Evolutionary conservation across 2,329 filamentous ascomycete species (phyloP), one percentile per base, ranked within the genome.

Genomic region (Nemania serpens): DNA sequence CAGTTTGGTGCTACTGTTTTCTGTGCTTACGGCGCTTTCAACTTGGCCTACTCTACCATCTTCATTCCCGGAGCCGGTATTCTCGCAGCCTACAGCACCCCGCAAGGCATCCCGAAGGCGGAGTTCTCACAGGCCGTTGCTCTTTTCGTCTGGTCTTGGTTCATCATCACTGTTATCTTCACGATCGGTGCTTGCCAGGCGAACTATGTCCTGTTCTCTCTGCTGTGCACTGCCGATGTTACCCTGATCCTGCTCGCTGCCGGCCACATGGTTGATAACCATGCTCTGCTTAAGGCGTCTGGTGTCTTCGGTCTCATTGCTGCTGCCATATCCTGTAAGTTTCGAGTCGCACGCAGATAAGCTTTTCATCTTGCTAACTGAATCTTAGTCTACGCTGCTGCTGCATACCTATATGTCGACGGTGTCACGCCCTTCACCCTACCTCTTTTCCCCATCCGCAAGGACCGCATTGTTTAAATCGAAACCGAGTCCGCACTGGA

Each of bases 11-110:
- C 75, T 39, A 76, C 75, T 29, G 71, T 77, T 37, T 77, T 76
- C 65, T 68, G 73, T 22, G 71, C 75, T 17, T 77, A 77, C 57
- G 75, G 68, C 39, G 75, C 74, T 29, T 78, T 77, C 67, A 77
- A 77, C 64, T 66, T 77, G 17, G 72, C 73, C 7, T 77, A 77
- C 56, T 74, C 75, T 9, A 69, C 75, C 64, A 77, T 76, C 49
- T 76, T 74, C 62, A 64, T 77, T 33, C 75, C 75, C 6, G 75
- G 74, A 3, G 69, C 71, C 11, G 75, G 75, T 13, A 75, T 77
- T 41, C 47, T 77, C 5, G 67, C 70, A 10, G 69, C 75, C n/a
- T 78, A 77, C 65, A 73, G 71, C 17, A 70, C 75, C n/a, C 56
- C 52, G 10, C 71, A 69, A 1, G 73, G 74, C 34, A 62, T 61